These are phyloP conservation scores for Ceratocystis eucalypticola DNA, from an alignment of 2,329 filamentous ascomycete species.

Conservation along the genomic window DNA sequence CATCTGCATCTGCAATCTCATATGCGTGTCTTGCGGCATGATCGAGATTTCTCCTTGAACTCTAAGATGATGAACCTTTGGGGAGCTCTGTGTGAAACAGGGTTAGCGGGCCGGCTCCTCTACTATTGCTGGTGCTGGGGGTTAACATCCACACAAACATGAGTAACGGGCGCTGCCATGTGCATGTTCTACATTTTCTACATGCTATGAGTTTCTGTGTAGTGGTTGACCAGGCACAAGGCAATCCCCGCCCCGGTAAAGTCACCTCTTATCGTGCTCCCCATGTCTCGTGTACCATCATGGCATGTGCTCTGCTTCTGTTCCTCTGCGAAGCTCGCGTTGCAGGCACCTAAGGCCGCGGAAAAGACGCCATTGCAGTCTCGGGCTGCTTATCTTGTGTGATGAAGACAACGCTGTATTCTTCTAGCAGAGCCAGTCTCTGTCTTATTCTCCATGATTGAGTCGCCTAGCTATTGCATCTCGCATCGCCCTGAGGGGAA, in stretches of 20 bases:
- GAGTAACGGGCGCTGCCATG: no score
- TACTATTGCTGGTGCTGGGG: background rate
- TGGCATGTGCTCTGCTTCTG: no score
- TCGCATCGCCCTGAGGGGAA: background rate
- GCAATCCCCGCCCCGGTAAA: no score
- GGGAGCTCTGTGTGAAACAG: background rate
- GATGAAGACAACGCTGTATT: background rate
- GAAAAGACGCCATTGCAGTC: background rate
- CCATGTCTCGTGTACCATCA: no score
- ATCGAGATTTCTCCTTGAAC: background rate
- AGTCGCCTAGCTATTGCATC: background rate
- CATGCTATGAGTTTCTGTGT: no score
- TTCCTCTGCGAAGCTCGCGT: no score
- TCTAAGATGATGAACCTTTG: background rate
- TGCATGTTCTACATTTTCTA: no score
- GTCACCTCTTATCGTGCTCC: no score
- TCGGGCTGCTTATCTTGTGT: background rate
- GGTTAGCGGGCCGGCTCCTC: background rate
- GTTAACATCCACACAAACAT: background rate
- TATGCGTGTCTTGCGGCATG: background rate
- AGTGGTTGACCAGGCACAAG: no score
- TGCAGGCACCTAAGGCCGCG: background rate
- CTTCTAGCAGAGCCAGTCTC: background rate
- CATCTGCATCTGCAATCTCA: no score
- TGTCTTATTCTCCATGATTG: background rate